Evolutionary conservation across 169 alveolate genomes (phyloP).

Genomic region (Plasmodium chabaudi): DNA sequence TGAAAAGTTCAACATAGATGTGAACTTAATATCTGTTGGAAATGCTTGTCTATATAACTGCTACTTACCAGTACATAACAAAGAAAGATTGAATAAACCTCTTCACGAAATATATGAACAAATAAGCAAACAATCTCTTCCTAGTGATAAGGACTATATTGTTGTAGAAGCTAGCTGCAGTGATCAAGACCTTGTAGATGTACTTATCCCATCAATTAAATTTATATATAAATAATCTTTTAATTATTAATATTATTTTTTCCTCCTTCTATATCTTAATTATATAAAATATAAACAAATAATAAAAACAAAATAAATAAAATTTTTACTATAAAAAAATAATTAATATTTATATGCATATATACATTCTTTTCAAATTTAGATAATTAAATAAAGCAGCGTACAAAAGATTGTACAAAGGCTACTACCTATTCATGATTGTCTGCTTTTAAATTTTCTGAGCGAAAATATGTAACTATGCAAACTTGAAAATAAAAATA

Average conservation of each 20-base stretch:
- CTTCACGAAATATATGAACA: constrained; percentile 81
- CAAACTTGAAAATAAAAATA: too few species aligned
- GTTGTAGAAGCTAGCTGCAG: constrained; percentile 92
- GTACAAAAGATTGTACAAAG: too few species aligned
- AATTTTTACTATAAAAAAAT: too few species aligned
- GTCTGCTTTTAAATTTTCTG: too few species aligned
- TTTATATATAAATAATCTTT: constrained; percentile 82
- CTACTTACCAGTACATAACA: constrained; percentile 88
- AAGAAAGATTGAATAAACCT: constrained; percentile 83
- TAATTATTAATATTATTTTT: neutral
- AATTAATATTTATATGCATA: too few species aligned
- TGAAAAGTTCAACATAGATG: constrained; percentile 86
- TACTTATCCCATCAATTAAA: constrained; percentile 90
- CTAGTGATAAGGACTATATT: constrained; percentile 82
- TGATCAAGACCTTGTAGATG: constrained; percentile 91
- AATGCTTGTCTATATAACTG: constrained; percentile 92
- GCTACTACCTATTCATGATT: too few species aligned
- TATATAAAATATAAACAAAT: too few species aligned
- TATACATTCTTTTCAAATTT: too few species aligned
- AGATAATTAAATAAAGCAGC: too few species aligned
- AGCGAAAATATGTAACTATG: too few species aligned
- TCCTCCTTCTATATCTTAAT: neutral
- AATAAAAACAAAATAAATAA: too few species aligned
- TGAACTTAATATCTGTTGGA: constrained; percentile 92
- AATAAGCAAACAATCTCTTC: constrained; percentile 79